Evolutionary conservation across 1,284 basidiomycete species (phyloP), one percentile per base, ranked within the genome.

Genomic region (Heterobasidion occidentale): DNA sequence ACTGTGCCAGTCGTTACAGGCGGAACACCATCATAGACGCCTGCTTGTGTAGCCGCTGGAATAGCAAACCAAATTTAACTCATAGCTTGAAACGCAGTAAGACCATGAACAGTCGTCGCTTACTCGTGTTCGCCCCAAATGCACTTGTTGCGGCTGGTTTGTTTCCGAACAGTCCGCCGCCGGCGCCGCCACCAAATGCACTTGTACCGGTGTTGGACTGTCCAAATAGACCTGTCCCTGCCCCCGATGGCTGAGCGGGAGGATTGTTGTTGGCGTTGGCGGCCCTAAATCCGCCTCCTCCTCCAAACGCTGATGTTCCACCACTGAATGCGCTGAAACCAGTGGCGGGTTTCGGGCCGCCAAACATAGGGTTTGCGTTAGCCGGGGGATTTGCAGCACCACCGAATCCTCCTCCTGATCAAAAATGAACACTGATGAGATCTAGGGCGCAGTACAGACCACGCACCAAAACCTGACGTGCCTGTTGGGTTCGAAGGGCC

Each of bases 281-380:
- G 48, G 64, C 36, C 46, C 64, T 61, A 58, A 74, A 74, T 27
- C 70, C 54, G 53, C 60, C 61, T 5, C 71, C 67, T 33, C 70
- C 65, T n/a, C 63, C 60, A 55, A 78, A 76, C 36, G 68, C 68
- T 61, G 71, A 76, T 61, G 68, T 70, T 62, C 64, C 72, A 57
- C 69, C 76, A 55, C 77, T 77, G 66, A 89, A 89, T 59, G 83
- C 79, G 63, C 86, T 83, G 69, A 90, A 89, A 11, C 84, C 87
- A 8, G 79, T 74, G 7, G 84, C 66, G 55, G 87, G 83, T 64
- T 90, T 90, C 47, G 73, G 74, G 54, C 76, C 78, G 55, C 80
- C 81, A 59, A 87, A 85, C 49, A 84, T 73, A 57, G 80, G 75
- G 53, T 75, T 73, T 1, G 71, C 66, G 20, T 71, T 70, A 44